Percentiles rank a stretch among this genome's conserved stretches.
These are phyloP conservation scores for Gomphus bonarii DNA, from an alignment of 1,284 basidiomycete genomes.

Conservation along the genomic window DNA sequence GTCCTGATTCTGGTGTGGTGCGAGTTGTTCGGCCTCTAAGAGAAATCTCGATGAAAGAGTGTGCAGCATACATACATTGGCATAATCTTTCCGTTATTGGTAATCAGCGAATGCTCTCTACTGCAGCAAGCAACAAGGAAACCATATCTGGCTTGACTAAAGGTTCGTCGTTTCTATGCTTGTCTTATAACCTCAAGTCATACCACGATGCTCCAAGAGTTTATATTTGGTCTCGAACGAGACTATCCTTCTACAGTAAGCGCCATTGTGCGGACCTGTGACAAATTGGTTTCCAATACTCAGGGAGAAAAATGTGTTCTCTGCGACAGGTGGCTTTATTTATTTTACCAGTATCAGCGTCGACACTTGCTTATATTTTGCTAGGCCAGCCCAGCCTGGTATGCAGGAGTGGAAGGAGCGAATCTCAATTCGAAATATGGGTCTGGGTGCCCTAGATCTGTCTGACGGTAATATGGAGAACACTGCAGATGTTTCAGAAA, in stretches of 20 bases:
- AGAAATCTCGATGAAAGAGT: constrained; percentile 77
- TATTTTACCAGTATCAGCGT: neutral
- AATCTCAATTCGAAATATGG: constrained; percentile 59
- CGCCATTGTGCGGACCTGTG: constrained; percentile 76
- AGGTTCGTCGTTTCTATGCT: constrained; percentile 33
- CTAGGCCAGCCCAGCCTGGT: constrained; percentile 59
- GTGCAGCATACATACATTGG: constrained; percentile 70
- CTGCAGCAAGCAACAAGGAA: constrained; percentile 31
- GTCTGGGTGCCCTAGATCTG: constrained; percentile 16
- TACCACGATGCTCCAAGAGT: constrained; percentile 38
- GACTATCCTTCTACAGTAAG: constrained; percentile 87
- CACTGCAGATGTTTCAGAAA: constrained; percentile 16
- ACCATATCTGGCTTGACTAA: constrained; percentile 66
- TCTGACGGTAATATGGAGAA: constrained; percentile 13
- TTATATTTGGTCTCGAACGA: constrained; percentile 70
- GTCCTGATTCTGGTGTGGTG: constrained; percentile 23
- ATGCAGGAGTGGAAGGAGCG: constrained; percentile 63
- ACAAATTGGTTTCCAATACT: constrained; percentile 69
- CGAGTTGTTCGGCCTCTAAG: constrained; percentile 60
- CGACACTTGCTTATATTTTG: constrained; percentile 5
- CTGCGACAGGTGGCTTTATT: constrained; percentile 50
- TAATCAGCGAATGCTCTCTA: constrained; percentile 25
- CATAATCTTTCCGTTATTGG: constrained; percentile 43
- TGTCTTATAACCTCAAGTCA: neutral
- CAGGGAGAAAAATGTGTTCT: constrained; percentile 46